phyloP scores from a whole-genome alignment of 139 green algal species.

The Chlamydomonas sp. region DNA sequence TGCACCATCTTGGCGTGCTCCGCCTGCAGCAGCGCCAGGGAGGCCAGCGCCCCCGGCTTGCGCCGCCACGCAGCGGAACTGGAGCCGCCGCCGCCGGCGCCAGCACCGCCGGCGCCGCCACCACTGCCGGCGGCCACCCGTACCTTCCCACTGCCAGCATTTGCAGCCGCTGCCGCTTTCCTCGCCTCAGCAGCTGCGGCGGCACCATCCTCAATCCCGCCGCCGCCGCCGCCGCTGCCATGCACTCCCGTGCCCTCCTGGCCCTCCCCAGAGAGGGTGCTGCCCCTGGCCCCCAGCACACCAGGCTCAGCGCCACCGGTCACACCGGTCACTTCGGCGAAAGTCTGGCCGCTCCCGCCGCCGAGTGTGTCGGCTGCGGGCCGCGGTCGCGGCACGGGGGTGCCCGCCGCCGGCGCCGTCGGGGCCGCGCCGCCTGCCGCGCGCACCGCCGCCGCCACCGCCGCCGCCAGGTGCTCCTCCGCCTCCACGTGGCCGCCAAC shows the following conservation, averaged over 20 bases:
- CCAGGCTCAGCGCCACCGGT: too few relatives aligned
- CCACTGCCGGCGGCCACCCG: background rate
- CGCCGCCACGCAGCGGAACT: background rate
- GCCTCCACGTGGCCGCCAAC: slow-evolving; percentile 15
- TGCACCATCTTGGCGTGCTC: background rate
- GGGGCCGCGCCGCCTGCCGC: background rate
- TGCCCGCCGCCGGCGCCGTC: background rate
- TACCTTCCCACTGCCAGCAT: background rate
- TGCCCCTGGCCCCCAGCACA: too few relatives aligned
- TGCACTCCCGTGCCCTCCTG: too few relatives aligned
- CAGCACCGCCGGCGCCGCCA: background rate
- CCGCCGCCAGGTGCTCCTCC: slow-evolving; percentile 18
- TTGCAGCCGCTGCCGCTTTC: background rate
- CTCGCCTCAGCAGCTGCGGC: background rate
- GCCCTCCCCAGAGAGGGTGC: too few relatives aligned
- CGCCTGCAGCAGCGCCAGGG: slow-evolving; percentile 6
- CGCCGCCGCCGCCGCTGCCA: too few relatives aligned
- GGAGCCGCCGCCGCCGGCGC: background rate
- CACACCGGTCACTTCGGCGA: too few relatives aligned
- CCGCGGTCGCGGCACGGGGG: too few relatives aligned
- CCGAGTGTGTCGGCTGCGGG: too few relatives aligned
- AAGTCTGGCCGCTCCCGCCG: too few relatives aligned
- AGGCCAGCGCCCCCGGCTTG: slow-evolving; percentile 14
- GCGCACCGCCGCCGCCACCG: background rate
- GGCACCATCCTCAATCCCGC: too few relatives aligned